A percentile compares a stretch with the other conserved stretches of the same genome.
Conservation (phyloP, 2,329 filamentous ascomycete species). For the Ophiostoma sp. region DNA sequence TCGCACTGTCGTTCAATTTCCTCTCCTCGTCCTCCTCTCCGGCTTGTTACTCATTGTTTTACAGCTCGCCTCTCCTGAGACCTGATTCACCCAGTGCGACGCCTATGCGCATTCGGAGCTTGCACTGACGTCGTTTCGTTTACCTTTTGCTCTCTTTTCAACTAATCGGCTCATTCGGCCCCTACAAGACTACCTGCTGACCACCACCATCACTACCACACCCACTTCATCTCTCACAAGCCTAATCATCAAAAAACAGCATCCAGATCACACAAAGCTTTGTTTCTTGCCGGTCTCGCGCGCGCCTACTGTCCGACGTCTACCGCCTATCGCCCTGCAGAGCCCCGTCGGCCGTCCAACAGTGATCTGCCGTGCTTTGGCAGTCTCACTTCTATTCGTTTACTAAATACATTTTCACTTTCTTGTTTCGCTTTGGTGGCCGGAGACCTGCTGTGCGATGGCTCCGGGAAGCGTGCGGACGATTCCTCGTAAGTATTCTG, state of each 20-base stretch:
- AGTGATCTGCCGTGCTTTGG: background rate
- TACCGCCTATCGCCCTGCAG: background rate
- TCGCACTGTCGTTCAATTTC: background rate
- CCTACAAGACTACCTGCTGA: background rate
- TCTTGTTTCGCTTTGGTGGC: background rate
- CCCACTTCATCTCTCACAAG: background rate
- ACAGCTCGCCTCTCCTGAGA: too few relatives aligned
- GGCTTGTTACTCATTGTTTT: too few relatives aligned
- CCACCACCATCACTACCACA: background rate
- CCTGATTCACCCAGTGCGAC: too few relatives aligned
- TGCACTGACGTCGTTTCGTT: background rate
- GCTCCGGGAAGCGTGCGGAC: constrained; percentile 19
- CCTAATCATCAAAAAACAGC: background rate
- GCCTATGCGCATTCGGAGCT: too few relatives aligned
- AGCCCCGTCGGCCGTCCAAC: background rate
- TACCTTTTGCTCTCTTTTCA: background rate
- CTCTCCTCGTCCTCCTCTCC: too few relatives aligned
- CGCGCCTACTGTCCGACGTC: background rate
- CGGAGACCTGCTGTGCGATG: constrained; percentile 5
- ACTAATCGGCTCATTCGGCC: background rate
- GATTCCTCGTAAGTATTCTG: constrained; percentile 18
- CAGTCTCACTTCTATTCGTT: background rate
- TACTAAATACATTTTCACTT: background rate
- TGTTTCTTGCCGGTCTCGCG: background rate
- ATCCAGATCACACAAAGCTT: background rate